A percentile compares a stretch with the other conserved stretches of the same genome.
These are phyloP conservation scores for Botryosphaeria dothidea DNA, from an alignment of 2,329 filamentous ascomycete species.

Conservation along the genomic window DNA sequence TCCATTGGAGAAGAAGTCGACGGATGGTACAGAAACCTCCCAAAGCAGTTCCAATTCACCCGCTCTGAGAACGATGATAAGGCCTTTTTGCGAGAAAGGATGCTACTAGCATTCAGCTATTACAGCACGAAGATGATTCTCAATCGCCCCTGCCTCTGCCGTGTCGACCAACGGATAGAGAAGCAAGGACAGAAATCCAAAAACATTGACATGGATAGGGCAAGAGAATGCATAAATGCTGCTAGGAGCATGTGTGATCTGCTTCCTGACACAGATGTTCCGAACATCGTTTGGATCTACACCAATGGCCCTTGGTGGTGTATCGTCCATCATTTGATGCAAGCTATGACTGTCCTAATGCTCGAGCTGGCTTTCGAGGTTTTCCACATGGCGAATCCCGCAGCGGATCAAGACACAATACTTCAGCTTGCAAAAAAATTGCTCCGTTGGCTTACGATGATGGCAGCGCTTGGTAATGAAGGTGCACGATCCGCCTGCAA, in stretches of 20 bases:
- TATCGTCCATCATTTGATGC: constrained; percentile 42
- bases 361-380: constrained; percentile 36
- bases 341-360: constrained; percentile 39
- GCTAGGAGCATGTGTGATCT: constrained; percentile 36
- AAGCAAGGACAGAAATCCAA: constrained; percentile 32
- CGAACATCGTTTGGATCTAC: constrained; percentile 28
- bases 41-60: constrained; percentile 31
- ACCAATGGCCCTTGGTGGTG: constrained; percentile 43
- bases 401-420: constrained; percentile 23
- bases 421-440: constrained; percentile 33
- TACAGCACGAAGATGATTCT: constrained; percentile 38
- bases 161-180: constrained; percentile 32
- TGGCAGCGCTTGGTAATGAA: constrained; percentile 26
- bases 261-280: constrained; percentile 32
- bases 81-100: constrained; percentile 28
- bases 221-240: constrained; percentile 34
- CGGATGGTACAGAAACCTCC: constrained; percentile 33
- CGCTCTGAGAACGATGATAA: background rate
- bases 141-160: constrained; percentile 42
- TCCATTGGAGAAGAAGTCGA: constrained; percentile 33
- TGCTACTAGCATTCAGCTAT: constrained; percentile 35
- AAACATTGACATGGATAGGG: constrained; percentile 34
- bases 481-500: constrained; percentile 3
- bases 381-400: constrained; percentile 27
- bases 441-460: constrained; percentile 34